Evolutionary conservation across 192 early-diverging fungal genomes (phyloP), one percentile per base, ranked within the genome.

Genomic region (Coemansia sp.): DNA sequence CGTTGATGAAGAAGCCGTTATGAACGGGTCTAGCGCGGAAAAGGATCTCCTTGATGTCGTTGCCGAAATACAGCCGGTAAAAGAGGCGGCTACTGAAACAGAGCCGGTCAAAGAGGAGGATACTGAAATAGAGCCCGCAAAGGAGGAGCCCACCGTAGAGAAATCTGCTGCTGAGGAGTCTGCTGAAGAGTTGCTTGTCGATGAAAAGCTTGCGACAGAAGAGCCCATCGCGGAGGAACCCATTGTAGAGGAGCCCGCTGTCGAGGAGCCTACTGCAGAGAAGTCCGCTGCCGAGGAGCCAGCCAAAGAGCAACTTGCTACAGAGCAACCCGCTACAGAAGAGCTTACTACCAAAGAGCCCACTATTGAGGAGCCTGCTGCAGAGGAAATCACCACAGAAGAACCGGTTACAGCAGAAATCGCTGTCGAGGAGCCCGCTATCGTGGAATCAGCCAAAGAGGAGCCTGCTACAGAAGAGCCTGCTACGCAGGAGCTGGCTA

Each of bases 361-460:
- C 9, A 28, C 39, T 36, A 33, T 25, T 49, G 47, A 8, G 2
- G 47, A 33, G 23, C 9, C 37, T 40, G 20, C 51, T 26, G n/a
- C n/a, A n/a, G n/a, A n/a, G n/a, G n/a, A n/a, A n/a, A n/a, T n/a
- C n/a, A n/a, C n/a, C n/a, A n/a, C n/a, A n/a, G n/a, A n/a, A n/a
- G n/a, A n/a, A n/a, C n/a, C n/a, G n/a, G n/a, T n/a, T n/a, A n/a
- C n/a, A n/a, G n/a, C n/a, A n/a, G n/a, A n/a, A n/a, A n/a, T n/a
- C n/a, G n/a, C n/a, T n/a, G n/a, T n/a, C n/a, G n/a, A n/a, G n/a
- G n/a, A n/a, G n/a, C n/a, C n/a, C n/a, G n/a, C n/a, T n/a, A 17
- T 18, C 41, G 51, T 38, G 39, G 51, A 26, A 32, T 17, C 48
- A n/a, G n/a, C n/a, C n/a, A n/a, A 37, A 13, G 40, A 20, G 20